Evolutionary conservation across 73 alveolate species (phyloP).

Genomic region (Paramecium bursaria): DNA sequence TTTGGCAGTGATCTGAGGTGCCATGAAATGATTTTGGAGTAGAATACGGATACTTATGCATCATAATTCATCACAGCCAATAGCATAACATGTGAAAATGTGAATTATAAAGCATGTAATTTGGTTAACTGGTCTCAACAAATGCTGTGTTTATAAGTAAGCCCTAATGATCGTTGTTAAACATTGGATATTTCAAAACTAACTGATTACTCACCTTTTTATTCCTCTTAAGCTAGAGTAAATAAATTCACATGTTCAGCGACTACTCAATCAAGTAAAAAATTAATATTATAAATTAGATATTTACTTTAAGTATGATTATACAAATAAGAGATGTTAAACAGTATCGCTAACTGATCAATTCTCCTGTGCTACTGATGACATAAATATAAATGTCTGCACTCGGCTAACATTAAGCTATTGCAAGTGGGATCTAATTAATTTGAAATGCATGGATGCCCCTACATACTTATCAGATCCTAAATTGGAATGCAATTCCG

Average conservation of each 20-base stretch:
- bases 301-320: slow-evolving; percentile 27
- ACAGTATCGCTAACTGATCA: not conserved
- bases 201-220: not conserved
- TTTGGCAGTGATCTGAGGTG: slow-evolving; percentile 36
- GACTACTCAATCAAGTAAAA: no score
- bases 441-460: slow-evolving; percentile 45
- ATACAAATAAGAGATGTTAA: not conserved
- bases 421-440: slow-evolving; percentile 46
- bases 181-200: slow-evolving; percentile 4
- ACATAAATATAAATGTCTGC: not conserved
- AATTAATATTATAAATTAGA: no score
- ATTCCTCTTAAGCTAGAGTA: not conserved
- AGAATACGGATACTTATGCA: not conserved
- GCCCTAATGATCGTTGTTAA: not conserved
- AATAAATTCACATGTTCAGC: slow-evolving; percentile 22
- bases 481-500: no score
- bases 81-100: slow-evolving; percentile 6
- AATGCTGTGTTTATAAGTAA: slow-evolving; percentile 4
- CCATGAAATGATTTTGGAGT: not conserved
- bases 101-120: not conserved
- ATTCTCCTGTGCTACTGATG: no score
- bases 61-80: not conserved
- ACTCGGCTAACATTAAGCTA: not conserved
- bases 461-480: no score
- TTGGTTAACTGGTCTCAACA: slow-evolving; percentile 25